Evolutionary conservation across 164 flowering plant genomes (phyloP), one percentile per base, ranked within the genome.

Genomic region (Vitis labrusca): DNA sequence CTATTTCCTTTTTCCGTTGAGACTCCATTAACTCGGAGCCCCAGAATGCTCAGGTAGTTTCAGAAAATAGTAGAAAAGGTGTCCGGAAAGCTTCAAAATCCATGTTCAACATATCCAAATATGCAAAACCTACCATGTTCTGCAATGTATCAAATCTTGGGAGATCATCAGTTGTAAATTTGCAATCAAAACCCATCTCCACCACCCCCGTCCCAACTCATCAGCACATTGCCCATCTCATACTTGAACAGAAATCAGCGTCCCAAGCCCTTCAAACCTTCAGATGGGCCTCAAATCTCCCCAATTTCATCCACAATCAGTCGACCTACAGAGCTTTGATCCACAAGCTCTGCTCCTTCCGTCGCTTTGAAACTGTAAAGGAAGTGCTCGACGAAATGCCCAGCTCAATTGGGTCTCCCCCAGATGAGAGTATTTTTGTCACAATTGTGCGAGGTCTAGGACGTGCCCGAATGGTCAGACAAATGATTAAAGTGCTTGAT

Each of bases 321-420:
- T 84, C 92, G 67, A 94, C 94, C 49, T 91, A 89, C 88, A 78
- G 88, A 48, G 94, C 94, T 49, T 60, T 92, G 63, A 74, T 92
- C 51, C 87, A 86, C 85, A 91, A 85, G 84, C 80, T 94, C 47
- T 91, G 91, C 65, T 2, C 75, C 65, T 91, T 88, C 63, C 87
- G 93, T 56, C 83, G 84, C 9, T 92, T 92, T 50, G 84, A 86
- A 4, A 68, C 72, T 23, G 91, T 81, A 68, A 57, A 79, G 2
- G 59, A 85, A 10, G 65, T 94, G 85, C 95, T 94, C 72, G 88
- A 88, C 66, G 93, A 91, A 87, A 92, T 92, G 88, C 91, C 91
- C 16, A n/a, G 61, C 63, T 78, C 89, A 56, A 72, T 91, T 12
- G 90, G 88, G 3, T 68, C 74, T 1, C 71, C 83, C 57, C 97